Base-by-base conservation (phyloP, 164 flowering plant genomes). In the Cinnamomum chago region DNA sequence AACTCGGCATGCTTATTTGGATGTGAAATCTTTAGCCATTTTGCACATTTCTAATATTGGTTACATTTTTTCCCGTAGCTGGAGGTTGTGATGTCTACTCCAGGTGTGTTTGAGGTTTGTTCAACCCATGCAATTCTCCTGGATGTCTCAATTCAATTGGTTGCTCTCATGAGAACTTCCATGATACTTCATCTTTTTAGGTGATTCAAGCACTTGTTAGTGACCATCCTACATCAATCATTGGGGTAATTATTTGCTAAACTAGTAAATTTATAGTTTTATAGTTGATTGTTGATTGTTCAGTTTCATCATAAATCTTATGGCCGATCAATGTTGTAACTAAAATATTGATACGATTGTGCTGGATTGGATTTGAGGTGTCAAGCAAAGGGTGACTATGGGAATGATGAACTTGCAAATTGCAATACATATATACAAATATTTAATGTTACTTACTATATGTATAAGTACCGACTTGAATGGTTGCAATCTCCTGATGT, bases 41-140 rank as follows among this genome's bases (percentile, higher is more conserved):
- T 13, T 73, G 11, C 17, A 33, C 24, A 25, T 65, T 20, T 30
- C 50, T 74, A 13, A n/a, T 18, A 52, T 40, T 40, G 51, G 50
- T 68, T 55, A 11, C 24, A 28, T 66, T 80, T 70, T 62, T 23
- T 73, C 68, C 11, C 87, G 84, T 76, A 92, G 97, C 77, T 92
- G 84, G 97, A 92, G 86, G 77, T 92, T 65, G 87, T 85, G 75
- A 77, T 82, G 82, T 86, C 94, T 20, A 90, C 92, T 27, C 97
- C 95, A 62, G 87, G 90, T 77, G 94, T 90, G 74, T 84, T 88
- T 82, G 86, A 91, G 95, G 97, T 92, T 82, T 40, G 84, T 85
- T 67, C 27, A 20, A 9, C 14, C 17, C 40, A 1, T 35, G 22
- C 17, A 18, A 12, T 40, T 24, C 13, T 24, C 55, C 3, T 33